Base-by-base conservation (phyloP, 306 rosid genomes). In the Trichosanthes cucumerina region DNA sequence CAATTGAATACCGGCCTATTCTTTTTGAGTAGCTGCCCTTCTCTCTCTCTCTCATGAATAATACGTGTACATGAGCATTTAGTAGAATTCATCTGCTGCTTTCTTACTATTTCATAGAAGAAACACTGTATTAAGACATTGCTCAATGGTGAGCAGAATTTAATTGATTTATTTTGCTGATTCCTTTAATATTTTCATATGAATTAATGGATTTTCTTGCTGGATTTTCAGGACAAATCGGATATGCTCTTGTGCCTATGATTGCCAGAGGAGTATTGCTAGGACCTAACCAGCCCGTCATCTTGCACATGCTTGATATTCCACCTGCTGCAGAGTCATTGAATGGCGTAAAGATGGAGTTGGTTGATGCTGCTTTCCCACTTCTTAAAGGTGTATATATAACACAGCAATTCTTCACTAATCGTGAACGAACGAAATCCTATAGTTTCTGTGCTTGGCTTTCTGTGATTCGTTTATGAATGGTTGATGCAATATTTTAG, bases 221-320 rank as follows among this genome's bases (percentile, higher is more conserved):
- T 69, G 64, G 26, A 21, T 76, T 86, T 90, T n/a, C 84, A 96
- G 98, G 99, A 16, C 99, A 96, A 91, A 96, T 92, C 44, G 99
- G 98, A 36, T 96, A 96, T 87, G 98, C 97, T 23, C 99, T 96
- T 80, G 98, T 91, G 21, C 99, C 99, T 9, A 96, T 96, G 99
- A 89, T 96, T 81, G 97, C 98, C 34, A 90, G 99, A 86, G 99
- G 99, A 86, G 89, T 91, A 82, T 91, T 96, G 96, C 77, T 96
- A 49, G 99, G 99, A 28, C 44, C 88, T 28, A 91, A 93, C 89
- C 99, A 91, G 85, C 99, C 99, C 19, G 98, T 96, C 39, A 96
- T 96, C 84, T 86, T 96, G 65, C 99, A 96, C 88, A 63, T 96
- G 97, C 96, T 96, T 44, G 98, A 96, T 81, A 96, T 93, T 79